Evolutionary conservation across 2,329 filamentous ascomycete species (phyloP).

Genomic region (Penicillium sp.): DNA sequence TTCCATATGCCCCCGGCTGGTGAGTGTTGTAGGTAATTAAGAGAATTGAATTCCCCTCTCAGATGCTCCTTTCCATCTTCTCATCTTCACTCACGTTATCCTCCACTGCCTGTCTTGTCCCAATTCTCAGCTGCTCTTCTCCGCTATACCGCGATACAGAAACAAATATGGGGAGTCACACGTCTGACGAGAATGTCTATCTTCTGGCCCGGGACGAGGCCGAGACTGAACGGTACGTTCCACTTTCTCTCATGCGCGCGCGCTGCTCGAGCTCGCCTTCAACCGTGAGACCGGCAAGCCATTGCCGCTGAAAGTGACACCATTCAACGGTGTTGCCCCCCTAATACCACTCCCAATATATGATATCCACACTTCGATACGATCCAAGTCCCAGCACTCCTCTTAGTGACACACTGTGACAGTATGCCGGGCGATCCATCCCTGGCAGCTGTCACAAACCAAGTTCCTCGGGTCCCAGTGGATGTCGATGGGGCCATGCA

Average conservation of each 20-base stretch:
- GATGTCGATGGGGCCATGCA: not conserved
- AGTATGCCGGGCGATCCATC: too few species aligned
- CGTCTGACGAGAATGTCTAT: slow-evolving; percentile 15
- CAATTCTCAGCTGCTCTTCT: not conserved
- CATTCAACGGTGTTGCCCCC: not conserved
- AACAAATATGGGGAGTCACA: not conserved
- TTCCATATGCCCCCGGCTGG: not conserved
- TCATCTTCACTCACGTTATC: not conserved
- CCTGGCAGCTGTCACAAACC: not conserved
- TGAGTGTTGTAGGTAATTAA: not conserved
- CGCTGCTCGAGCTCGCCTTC: too few species aligned
- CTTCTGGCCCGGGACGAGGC: slow-evolving; percentile 20
- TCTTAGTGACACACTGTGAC: not conserved
- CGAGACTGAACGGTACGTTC: slow-evolving; percentile 25
- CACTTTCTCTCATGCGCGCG: too few species aligned
- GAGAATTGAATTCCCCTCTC: not conserved
- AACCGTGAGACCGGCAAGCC: not conserved
- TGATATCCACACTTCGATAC: not conserved
- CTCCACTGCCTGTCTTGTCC: not conserved
- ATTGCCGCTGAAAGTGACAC: not conserved
- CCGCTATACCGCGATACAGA: not conserved
- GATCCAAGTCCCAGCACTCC: not conserved
- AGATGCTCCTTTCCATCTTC: not conserved
- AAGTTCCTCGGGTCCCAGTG: not conserved
- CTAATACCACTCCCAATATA: not conserved